Base-by-base conservation (phyloP, 345 rosid genomes). In the Citrus maxima region DNA sequence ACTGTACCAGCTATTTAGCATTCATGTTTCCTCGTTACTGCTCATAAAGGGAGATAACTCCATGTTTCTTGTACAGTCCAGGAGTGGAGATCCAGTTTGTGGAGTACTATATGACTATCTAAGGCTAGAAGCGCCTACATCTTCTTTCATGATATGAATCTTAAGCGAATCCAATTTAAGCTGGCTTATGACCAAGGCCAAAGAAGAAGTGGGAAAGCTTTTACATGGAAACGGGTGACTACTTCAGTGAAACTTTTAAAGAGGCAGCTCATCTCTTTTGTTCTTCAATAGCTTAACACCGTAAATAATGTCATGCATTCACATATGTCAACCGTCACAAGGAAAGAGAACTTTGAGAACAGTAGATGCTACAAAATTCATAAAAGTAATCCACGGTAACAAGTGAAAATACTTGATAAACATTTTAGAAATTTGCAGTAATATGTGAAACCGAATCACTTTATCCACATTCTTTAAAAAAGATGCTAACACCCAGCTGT, bases 51-150 rank as follows among this genome's bases (percentile, higher is more conserved):
- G 87, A 80, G 85, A 84, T 75, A 84, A 82, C 59, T 76, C 86
- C 69, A 64, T 84, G 67, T 78, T 75, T 66, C 84, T 80, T 25
- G 70, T 58, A 56, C 85, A 82, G 51, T 81, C 84, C 38, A 80
- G 80, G 65, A 71, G 81, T 63, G 79, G 85, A 27, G 81, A 84
- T 80, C 56, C 82, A 55, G 79, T 84, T 4, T 78, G 87, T 19
- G 83, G 89, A 78, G 67, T 86, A 55, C 70, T 78, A 12, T 86
- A 86, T 37, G 89, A 86, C 67, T 86, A 73, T 40, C 16, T 78
- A 24, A 67, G 89, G 75, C 85, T 84, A 27, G 87, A 84, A 77
- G 82, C 85, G 4, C 87, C 89, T 5, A 51, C 80, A 56, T 40
- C 80, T 24, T 38, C 68, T 34, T 34, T 65, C 40, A 7, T 64